These are phyloP conservation scores for Ampelomyces quisqualis DNA, from an alignment of 2,329 filamentous ascomycete species.

Conservation along the genomic window DNA sequence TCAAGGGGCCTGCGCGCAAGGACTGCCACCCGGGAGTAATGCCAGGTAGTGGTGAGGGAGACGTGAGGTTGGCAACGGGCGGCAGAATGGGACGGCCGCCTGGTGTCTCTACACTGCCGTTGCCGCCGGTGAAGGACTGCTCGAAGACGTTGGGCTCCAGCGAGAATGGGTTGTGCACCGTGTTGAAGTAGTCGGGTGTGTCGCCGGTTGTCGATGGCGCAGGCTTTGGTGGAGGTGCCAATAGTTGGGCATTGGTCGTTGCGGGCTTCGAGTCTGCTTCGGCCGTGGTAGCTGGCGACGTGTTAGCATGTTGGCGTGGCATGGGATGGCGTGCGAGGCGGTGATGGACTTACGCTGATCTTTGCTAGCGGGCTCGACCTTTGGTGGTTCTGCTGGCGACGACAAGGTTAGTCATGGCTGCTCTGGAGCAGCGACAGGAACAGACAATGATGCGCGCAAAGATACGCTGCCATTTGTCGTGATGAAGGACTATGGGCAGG, in stretches of 20 bases:
- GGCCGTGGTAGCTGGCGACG: constrained; percentile 18
- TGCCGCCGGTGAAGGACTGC: constrained; percentile 71
- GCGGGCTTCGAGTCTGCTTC: constrained; percentile 37
- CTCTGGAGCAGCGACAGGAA: constrained; percentile 8
- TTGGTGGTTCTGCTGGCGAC: constrained; percentile 25
- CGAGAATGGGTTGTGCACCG: constrained; percentile 58
- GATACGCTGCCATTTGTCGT: constrained; percentile 3
- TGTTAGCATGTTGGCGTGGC: constrained; percentile 20
- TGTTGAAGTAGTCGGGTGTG: constrained; percentile 55
- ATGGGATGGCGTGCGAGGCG: constrained; percentile 4
- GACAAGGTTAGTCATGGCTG: constrained; percentile 22
- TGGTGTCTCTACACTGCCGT: constrained; percentile 67
- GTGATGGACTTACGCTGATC: constrained; percentile 28
- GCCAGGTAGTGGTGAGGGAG: constrained; percentile 76
- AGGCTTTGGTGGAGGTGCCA: constrained; percentile 56
- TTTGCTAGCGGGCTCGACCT: constrained; percentile 25
- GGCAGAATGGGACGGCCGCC: constrained; percentile 73
- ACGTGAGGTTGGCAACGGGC: constrained; percentile 86
- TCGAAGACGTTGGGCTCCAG: constrained; percentile 96
- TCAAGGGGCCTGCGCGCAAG: constrained; percentile 86
- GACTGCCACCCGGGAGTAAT: constrained; percentile 82
- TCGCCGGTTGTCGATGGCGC: constrained; percentile 44
- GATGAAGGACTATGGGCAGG: constrained; percentile 1
- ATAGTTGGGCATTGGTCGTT: constrained; percentile 49
- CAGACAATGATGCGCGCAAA: constrained; percentile 14